Percentiles rank a stretch among this genome's conserved stretches.
phyloP scores from a whole-genome alignment of 2,329 filamentous ascomycete genomes.

The Allantophomopsis lycopodina region DNA sequence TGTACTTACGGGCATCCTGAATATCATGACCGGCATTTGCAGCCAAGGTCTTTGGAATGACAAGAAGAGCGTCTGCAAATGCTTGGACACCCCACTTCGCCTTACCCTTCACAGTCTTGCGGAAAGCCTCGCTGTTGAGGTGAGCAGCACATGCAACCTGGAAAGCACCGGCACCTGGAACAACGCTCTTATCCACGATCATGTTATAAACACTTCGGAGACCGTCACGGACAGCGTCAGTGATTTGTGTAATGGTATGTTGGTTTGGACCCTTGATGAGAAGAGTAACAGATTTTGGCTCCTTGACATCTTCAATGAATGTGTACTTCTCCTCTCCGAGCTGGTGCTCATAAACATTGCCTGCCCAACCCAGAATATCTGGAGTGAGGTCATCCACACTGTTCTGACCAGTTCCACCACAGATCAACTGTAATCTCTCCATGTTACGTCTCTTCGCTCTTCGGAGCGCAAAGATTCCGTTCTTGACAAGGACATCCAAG shows the following conservation, averaged over 20 bases:
- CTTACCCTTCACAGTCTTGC: slow-evolving; percentile 91
- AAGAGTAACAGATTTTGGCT: slow-evolving; percentile 93
- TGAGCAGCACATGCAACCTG: slow-evolving; percentile 86
- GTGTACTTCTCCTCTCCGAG: slow-evolving; percentile 98
- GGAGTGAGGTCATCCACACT: slow-evolving; percentile 86
- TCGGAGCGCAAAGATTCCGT: slow-evolving; percentile 87
- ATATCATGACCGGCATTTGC: slow-evolving; percentile 95
- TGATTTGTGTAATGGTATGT: slow-evolving; percentile 94
- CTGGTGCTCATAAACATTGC: slow-evolving; percentile 92
- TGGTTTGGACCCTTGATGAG: slow-evolving; percentile 96
- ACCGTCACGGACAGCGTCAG: slow-evolving; percentile 89
- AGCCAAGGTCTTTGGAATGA: slow-evolving; percentile 95
- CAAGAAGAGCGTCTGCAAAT: slow-evolving; percentile 84
- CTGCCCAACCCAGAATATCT: slow-evolving; percentile 88
- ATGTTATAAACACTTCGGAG: slow-evolving; percentile 97
- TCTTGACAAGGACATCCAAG: slow-evolving; percentile 92
- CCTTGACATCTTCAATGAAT: slow-evolving; percentile 96
- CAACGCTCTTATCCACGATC: slow-evolving; percentile 94
- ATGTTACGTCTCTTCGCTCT: slow-evolving; percentile 97
- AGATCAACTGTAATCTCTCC: slow-evolving; percentile 92
- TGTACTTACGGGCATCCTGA: slow-evolving; percentile 73
- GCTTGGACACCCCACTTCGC: slow-evolving; percentile 91
- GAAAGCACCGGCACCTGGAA: slow-evolving; percentile 90
- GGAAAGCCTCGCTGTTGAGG: slow-evolving; percentile 74
- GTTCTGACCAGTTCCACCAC: slow-evolving; percentile 85